Evolutionary conservation across 2,329 filamentous ascomycete species (phyloP).

Genomic region (Bipolaris sorokiniana): DNA sequence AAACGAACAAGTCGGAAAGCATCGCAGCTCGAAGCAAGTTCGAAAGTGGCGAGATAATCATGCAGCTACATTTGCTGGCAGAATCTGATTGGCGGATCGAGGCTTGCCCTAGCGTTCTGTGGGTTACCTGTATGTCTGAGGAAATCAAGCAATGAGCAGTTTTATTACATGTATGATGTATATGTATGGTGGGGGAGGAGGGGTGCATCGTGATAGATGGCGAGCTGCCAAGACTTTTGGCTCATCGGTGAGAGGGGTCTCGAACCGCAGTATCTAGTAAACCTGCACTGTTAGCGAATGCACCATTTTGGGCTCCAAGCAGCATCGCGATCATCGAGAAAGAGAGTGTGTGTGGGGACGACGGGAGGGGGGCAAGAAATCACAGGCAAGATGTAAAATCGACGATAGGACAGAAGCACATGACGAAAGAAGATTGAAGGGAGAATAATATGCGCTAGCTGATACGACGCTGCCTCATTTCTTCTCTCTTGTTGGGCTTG

Average conservation of each 20-base stretch:
- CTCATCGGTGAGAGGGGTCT: constrained; percentile 15
- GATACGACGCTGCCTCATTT: constrained; percentile 25
- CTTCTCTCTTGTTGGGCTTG: constrained; percentile 16
- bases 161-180: constrained; percentile 6
- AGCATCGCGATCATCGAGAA: background rate
- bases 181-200: no score
- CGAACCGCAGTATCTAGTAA: background rate
- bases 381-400: constrained; percentile 16
- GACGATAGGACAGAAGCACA: constrained; percentile 23
- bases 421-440: constrained; percentile 22
- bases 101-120: constrained; percentile 11
- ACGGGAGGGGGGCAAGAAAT: background rate
- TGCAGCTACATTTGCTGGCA: constrained; percentile 20
- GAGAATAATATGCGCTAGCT: constrained; percentile 32
- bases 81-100: constrained; percentile 23
- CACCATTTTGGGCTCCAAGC: background rate
- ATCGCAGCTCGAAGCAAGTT: no score
- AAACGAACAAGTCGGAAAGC: no score
- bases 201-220: constrained; percentile 1
- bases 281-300: background rate
- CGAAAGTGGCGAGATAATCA: constrained; percentile 12
- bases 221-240: constrained; percentile 9
- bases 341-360: background rate
- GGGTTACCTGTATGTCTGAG: constrained; percentile 24
- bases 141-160: constrained; percentile 30